A percentile compares a stretch with the other conserved stretches of the same genome.
These are phyloP conservation scores for Cladosporium phlei DNA, from an alignment of 2,329 filamentous ascomycete species.

Conservation along the genomic window DNA sequence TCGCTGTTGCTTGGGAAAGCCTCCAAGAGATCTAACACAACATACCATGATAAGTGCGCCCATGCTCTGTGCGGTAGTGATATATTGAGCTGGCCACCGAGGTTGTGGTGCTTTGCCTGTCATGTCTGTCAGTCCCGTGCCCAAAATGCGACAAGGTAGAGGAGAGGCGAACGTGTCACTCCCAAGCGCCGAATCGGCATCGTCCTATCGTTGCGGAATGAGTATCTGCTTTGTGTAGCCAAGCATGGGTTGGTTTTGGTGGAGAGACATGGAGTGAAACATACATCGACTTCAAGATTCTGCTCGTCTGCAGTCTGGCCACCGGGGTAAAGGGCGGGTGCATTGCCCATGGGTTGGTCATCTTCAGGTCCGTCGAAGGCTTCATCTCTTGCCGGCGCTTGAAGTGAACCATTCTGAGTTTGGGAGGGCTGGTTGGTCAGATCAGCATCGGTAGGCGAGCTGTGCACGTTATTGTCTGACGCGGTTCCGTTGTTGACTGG, in stretches of 20 bases:
- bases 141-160: not conserved
- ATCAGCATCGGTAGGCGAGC: no score
- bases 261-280: slow-evolving; percentile 14
- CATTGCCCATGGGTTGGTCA: not conserved
- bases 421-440: not conserved
- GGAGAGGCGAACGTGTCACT: slow-evolving; percentile 29
- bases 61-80: slow-evolving; percentile 34
- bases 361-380: no score
- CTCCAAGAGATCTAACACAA: no score
- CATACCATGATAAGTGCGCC: slow-evolving; percentile 35
- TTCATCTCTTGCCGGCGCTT: no score
- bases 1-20: not conserved
- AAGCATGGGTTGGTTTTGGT: not conserved
- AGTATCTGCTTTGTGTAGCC: not conserved
- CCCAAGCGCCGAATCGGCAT: slow-evolving; percentile 33
- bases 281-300: slow-evolving; percentile 33
- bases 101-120: slow-evolving; percentile 32
- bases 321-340: not conserved
- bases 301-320: slow-evolving; percentile 32
- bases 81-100: slow-evolving; percentile 34
- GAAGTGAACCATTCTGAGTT: no score
- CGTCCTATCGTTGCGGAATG: slow-evolving; percentile 21
- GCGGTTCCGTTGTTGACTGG: no score
- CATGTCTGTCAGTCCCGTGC: slow-evolving; percentile 11
- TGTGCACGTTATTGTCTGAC: no score